Conservation (phyloP, 2,329 filamentous ascomycete genomes). For the Fusarium tjaetaba region DNA sequence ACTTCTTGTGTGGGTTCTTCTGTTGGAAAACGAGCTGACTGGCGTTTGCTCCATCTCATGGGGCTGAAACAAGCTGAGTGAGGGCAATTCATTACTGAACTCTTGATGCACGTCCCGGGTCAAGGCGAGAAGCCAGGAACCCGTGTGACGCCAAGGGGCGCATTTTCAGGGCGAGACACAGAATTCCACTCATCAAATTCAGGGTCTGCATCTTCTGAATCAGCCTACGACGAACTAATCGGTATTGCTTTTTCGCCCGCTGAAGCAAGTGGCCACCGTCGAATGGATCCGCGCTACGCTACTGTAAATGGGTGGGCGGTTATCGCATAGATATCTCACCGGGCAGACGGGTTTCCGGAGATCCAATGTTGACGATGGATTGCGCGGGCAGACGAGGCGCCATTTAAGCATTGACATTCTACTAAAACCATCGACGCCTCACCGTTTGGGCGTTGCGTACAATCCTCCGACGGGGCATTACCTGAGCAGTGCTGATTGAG, state of each 20-base stretch:
- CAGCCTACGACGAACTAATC: conserved; percentile 2
- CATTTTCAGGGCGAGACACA: background rate
- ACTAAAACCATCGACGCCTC: conserved; percentile 23
- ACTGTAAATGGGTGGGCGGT: background rate
- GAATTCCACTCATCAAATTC: conserved; percentile 13
- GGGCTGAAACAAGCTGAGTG: background rate
- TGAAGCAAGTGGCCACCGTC: conserved; percentile 27
- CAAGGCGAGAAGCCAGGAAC: conserved; percentile 2
- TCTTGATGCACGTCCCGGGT: background rate
- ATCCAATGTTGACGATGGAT: background rate
- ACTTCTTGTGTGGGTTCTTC: background rate
- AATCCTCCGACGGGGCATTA: conserved; percentile 1
- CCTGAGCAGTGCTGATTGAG: conserved; percentile 1
- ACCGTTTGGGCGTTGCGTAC: conserved; percentile 21
- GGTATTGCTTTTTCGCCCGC: conserved; percentile 11
- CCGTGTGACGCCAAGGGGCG: background rate
- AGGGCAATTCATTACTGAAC: background rate
- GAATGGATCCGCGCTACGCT: conserved; percentile 15
- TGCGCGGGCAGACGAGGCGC: background rate
- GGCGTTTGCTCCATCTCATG: background rate
- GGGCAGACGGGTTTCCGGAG: background rate
- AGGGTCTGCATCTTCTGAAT: conserved; percentile 5
- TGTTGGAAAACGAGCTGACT: background rate
- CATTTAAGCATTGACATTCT: conserved; percentile 24
- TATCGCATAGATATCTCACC: background rate